Percentiles rank a stretch among this genome's conserved stretches.
Evolutionary conservation across 805 yeast genomes (phyloP).

Genomic region (Gaillardinia entomophila): DNA sequence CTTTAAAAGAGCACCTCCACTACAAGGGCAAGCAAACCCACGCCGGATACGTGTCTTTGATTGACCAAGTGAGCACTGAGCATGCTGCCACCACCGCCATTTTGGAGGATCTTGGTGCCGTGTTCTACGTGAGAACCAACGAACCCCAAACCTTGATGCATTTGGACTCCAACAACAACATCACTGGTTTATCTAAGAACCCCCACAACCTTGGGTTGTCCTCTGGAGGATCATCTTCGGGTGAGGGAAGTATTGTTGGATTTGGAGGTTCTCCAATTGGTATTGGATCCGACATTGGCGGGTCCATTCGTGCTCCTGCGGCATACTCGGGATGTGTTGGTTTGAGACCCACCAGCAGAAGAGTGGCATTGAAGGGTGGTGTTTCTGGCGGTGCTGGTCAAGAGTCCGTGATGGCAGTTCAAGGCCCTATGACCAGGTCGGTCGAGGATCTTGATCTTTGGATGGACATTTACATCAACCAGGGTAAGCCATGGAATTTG

Average conservation of each 20-base stretch:
- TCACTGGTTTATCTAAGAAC: conserved; percentile 55
- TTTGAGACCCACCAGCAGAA: conserved; percentile 55
- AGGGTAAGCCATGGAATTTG: conserved; percentile 58
- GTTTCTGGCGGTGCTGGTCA: conserved; percentile 57
- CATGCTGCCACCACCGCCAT: conserved; percentile 46
- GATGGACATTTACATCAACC: conserved; percentile 57
- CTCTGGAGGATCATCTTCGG: conserved; percentile 71
- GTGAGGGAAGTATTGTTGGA: conserved; percentile 62
- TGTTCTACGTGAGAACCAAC: conserved; percentile 58
- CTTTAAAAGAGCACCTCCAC: conserved; percentile 60
- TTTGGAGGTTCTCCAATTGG: conserved; percentile 59
- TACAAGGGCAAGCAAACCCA: conserved; percentile 50
- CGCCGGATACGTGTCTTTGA: conserved; percentile 52
- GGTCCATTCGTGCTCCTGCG: conserved; percentile 63
- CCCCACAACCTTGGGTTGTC: conserved; percentile 52
- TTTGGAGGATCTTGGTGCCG: conserved; percentile 50
- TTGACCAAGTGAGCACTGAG: conserved; percentile 41
- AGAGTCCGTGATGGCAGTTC: conserved; percentile 59
- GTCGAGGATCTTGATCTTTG: conserved; percentile 63
- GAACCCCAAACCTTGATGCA: conserved; percentile 72
- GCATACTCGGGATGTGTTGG: conserved; percentile 60
- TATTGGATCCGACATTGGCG: conserved; percentile 69
- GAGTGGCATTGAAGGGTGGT: conserved; percentile 42
- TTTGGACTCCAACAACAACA: conserved; percentile 54
- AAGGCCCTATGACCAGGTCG: conserved; percentile 63